Evolutionary conservation across 2,329 filamentous ascomycete species (phyloP).

Genomic region (Aspergillus uvarum): DNA sequence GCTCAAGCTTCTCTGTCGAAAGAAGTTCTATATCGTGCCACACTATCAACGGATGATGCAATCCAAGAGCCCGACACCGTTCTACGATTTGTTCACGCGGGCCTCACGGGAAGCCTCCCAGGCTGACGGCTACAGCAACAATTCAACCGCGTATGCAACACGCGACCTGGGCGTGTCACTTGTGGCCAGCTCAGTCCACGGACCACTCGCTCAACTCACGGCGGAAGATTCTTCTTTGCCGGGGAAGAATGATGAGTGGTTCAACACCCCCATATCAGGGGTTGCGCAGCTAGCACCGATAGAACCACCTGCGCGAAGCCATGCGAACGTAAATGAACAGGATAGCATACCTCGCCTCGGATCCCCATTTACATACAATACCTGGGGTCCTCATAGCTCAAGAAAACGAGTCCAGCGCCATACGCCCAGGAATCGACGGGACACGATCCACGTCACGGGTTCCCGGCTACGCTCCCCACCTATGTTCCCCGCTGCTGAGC

Average conservation of each 20-base stretch:
- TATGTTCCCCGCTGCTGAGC: constrained; percentile 54
- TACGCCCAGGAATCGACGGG: constrained; percentile 37
- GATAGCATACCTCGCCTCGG: constrained; percentile 45
- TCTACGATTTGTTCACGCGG: constrained; percentile 41
- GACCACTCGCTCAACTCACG: constrained; percentile 36
- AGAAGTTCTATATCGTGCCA: constrained; percentile 61
- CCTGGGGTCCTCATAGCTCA: constrained; percentile 48
- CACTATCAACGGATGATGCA: constrained; percentile 64
- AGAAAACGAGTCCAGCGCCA: constrained; percentile 32
- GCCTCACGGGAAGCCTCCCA: constrained; percentile 29
- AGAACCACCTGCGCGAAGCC: constrained; percentile 15
- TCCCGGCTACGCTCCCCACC: constrained; percentile 53
- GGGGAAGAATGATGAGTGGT: constrained; percentile 33
- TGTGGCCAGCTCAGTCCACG: constrained; percentile 41
- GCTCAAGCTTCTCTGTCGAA: constrained; percentile 60
- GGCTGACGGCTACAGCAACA: constrained; percentile 23
- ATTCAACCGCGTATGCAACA: constrained; percentile 40
- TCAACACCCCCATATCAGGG: constrained; percentile 35
- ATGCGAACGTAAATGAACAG: constrained; percentile 18
- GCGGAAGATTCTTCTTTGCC: constrained; percentile 26
- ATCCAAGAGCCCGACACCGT: constrained; percentile 61
- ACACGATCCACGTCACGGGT: constrained; percentile 47
- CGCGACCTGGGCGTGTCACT: constrained; percentile 48
- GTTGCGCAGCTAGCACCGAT: constrained; percentile 3
- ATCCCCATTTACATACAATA: constrained; percentile 51